Conservation (phyloP, 768 basidiomycete species). For the Podaxis sp. region DNA sequence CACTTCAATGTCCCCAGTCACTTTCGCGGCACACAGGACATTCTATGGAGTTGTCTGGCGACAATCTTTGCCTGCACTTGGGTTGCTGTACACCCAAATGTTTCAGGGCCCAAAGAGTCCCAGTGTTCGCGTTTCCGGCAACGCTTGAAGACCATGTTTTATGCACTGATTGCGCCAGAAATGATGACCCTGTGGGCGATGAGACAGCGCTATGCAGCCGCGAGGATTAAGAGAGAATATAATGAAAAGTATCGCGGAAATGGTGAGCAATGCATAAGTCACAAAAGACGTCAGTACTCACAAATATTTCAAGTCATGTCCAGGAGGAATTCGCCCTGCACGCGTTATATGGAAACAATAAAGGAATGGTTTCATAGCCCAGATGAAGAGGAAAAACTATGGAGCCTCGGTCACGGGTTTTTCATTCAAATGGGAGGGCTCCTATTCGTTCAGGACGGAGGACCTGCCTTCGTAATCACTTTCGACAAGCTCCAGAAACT, state of each 20-base stretch:
- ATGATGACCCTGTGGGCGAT: slow-evolving; percentile 11
- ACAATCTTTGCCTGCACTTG: slow-evolving; percentile 24
- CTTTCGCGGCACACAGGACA: slow-evolving; percentile 13
- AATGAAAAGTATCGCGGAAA: not conserved
- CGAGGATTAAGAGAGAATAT: not conserved
- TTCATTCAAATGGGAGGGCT: slow-evolving; percentile 18
- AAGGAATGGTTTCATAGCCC: not conserved
- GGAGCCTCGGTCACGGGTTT: slow-evolving; percentile 17
- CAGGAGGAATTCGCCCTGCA: too few species aligned
- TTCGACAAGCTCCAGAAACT: not conserved
- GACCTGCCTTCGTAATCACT: not conserved
- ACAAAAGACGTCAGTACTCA: too few species aligned
- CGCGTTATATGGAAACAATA: too few species aligned
- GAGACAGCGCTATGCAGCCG: slow-evolving; percentile 10
- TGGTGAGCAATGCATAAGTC: not conserved
- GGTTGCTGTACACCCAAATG: slow-evolving; percentile 24
- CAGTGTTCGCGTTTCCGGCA: not conserved
- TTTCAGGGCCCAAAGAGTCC: slow-evolving; percentile 13
- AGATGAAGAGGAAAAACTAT: not conserved
- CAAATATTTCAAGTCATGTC: too few species aligned
- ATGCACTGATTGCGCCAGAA: slow-evolving; percentile 16
- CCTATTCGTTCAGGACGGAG: slow-evolving; percentile 3
- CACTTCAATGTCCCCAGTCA: not conserved
- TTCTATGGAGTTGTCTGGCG: slow-evolving; percentile 21
- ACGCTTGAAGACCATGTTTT: slow-evolving; percentile 10